Conservation (phyloP, 169 alveolate genomes). For the Cryptosporidium bovis region DNA sequence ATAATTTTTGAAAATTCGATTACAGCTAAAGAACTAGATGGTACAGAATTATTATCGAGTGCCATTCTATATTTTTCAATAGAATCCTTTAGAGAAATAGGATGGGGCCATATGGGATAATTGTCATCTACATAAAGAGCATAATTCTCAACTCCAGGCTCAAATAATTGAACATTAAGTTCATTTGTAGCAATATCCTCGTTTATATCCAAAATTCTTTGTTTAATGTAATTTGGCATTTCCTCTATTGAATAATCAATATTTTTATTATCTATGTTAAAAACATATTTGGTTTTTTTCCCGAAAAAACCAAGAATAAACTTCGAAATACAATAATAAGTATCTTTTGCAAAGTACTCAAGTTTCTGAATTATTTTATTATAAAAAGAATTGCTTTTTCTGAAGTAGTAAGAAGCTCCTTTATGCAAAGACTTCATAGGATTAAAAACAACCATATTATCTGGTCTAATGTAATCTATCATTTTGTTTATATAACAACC, state of each 20-base stretch:
- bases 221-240: conserved; percentile 7
- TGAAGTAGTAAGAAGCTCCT: conserved; percentile 38
- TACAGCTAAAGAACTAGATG: not conserved
- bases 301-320: conserved; percentile 1
- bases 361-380: not conserved
- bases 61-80: not conserved
- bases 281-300: not conserved
- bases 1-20: not conserved
- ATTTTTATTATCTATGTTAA: not conserved
- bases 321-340: not conserved
- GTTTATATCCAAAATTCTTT: conserved; percentile 9
- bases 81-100: conserved; percentile 9
- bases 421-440: conserved; percentile 26
- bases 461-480: conserved; percentile 24
- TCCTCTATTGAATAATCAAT: conserved; percentile 39
- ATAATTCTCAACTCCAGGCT: conserved; percentile 14
- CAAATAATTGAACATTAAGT: conserved; percentile 37
- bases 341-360: not conserved
- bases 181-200: conserved; percentile 1
- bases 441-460: conserved; percentile 40
- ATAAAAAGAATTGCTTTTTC: conserved; percentile 9
- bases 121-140: conserved; percentile 15
- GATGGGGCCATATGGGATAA: not conserved
- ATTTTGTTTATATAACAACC: conserved; percentile 11
- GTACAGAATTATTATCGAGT: not conserved